Evolutionary conservation across 768 basidiomycete genomes (phyloP).

Genomic region (Cystofilobasidium bisporidii): DNA sequence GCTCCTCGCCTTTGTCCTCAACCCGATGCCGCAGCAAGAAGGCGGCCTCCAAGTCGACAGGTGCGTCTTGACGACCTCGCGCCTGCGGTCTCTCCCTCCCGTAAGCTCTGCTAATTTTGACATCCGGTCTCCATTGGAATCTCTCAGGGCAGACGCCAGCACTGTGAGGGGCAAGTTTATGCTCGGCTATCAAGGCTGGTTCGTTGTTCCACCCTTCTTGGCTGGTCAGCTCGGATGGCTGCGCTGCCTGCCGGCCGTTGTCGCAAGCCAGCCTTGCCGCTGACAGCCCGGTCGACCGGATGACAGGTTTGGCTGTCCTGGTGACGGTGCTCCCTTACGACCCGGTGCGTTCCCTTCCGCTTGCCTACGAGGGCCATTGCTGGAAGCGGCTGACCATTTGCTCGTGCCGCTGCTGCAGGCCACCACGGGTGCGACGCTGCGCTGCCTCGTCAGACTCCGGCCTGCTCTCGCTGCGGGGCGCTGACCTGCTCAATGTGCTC

Average conservation of each 20-base stretch:
- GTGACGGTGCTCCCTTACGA: slow-evolving; percentile 58
- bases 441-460: neutral
- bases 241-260: too few relatives aligned
- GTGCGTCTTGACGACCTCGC: too few relatives aligned
- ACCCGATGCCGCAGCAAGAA: neutral
- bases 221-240: neutral
- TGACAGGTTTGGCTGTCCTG: slow-evolving; percentile 68
- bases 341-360: slow-evolving; percentile 44
- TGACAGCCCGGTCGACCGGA: too few relatives aligned
- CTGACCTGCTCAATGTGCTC: too few relatives aligned
- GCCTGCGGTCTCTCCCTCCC: too few relatives aligned
- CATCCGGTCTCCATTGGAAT: too few relatives aligned
- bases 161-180: slow-evolving; percentile 77
- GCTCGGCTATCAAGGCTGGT: slow-evolving; percentile 84
- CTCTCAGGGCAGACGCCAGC: slow-evolving; percentile 47
- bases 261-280: too few relatives aligned
- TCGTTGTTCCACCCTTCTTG: neutral
- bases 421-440: slow-evolving; percentile 51
- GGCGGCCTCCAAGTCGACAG: too few relatives aligned
- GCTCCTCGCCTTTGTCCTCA: neutral
- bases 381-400: neutral
- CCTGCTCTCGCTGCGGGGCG: neutral
- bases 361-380: too few relatives aligned
- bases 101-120: too few relatives aligned
- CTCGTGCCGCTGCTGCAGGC: slow-evolving; percentile 37